Base-by-base conservation (phyloP, 2,329 filamentous ascomycete genomes). In the Pyricularia sp. region DNA sequence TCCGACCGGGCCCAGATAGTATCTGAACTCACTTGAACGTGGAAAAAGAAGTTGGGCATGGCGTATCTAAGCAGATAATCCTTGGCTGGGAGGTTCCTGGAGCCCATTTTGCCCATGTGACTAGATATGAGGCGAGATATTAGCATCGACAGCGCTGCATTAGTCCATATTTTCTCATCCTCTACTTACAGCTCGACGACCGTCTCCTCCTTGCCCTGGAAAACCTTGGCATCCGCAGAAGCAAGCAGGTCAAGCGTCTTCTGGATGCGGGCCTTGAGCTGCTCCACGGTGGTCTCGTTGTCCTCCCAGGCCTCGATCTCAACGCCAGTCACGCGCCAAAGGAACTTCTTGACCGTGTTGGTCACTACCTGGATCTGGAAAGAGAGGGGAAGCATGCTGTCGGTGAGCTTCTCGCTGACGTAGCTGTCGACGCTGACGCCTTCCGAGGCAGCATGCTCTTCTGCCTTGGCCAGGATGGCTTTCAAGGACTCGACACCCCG, bases 41-140 rank as follows among this genome's bases (percentile, higher is more conserved):
- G 88, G 75, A 90, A 90, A 76, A 81, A 87, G 73, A 88, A 81
- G 74, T 89, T 89, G 14, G 87, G 86, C 58, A 88, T 69, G 3
- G 77, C 80, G 73, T 81, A 84, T 2, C 74, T 74, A 23, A 79
- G 71, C 6, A 85, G 72, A 69, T 85, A 88, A 0, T 77, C 75
- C 65, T 73, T 71, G 58, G 69, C 72, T 17, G 71, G 69, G 25
- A 74, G 65, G 63, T 71, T 72, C 36, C 70, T 20, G 12, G 70
- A 65, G 5, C 67, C 70, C 14, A 5, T 4, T 14, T 65, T 68
- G 58, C 72, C 72, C 66, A 74, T 66, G 63, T 68, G 59, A 36
- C 36, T 63, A 30, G 64, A 20, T 55, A 50, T 28, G n/a, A 26
- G 28, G 2, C 17, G 20, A 23, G 3, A 64, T 50, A 50, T 50